phyloP scores from a whole-genome alignment of 371 early-diverging fungal genomes.

The Apophysomyces sp. region DNA sequence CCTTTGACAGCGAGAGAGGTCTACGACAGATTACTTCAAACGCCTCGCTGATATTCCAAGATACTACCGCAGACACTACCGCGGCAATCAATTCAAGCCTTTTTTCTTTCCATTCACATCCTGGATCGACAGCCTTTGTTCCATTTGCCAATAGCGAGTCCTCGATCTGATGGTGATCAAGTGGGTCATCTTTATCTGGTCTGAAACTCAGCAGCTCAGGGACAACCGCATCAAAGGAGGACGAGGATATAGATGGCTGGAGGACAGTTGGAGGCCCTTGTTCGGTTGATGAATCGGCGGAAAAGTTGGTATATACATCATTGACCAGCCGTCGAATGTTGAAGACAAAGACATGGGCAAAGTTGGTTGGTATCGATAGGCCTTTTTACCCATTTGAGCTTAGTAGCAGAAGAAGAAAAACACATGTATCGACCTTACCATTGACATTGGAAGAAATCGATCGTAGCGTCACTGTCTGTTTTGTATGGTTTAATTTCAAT shows the following conservation, averaged over 20 bases:
- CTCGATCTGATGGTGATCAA: constrained; percentile 27
- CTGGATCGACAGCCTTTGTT: neutral
- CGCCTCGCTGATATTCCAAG: constrained; percentile 54
- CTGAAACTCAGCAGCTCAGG: constrained; percentile 29
- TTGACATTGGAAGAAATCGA: constrained; percentile 25
- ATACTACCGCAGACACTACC: constrained; percentile 47
- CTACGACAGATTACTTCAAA: constrained; percentile 36
- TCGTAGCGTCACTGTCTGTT: constrained; percentile 25
- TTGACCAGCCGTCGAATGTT: constrained; percentile 45
- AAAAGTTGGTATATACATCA: constrained; percentile 25
- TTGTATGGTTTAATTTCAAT: constrained; percentile 7
- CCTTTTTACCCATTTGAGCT: neutral
- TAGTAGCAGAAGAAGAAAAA: neutral
- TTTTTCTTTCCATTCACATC: constrained; percentile 19
- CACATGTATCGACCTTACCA: constrained; percentile 12
- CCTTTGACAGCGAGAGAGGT: constrained; percentile 23
- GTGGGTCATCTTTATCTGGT: constrained; percentile 36
- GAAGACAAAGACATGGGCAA: constrained; percentile 40
- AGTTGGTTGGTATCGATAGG: constrained; percentile 18
- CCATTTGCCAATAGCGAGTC: neutral
- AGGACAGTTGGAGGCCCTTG: constrained; percentile 6
- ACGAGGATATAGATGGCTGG: constrained; percentile 32
- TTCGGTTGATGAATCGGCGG: neutral
- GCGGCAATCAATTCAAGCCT: constrained; percentile 31
- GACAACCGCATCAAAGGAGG: constrained; percentile 35